Evolutionary conservation across 306 rosid species (phyloP), one percentile per base, ranked within the genome.

Genomic region (Albizia julibrissin): DNA sequence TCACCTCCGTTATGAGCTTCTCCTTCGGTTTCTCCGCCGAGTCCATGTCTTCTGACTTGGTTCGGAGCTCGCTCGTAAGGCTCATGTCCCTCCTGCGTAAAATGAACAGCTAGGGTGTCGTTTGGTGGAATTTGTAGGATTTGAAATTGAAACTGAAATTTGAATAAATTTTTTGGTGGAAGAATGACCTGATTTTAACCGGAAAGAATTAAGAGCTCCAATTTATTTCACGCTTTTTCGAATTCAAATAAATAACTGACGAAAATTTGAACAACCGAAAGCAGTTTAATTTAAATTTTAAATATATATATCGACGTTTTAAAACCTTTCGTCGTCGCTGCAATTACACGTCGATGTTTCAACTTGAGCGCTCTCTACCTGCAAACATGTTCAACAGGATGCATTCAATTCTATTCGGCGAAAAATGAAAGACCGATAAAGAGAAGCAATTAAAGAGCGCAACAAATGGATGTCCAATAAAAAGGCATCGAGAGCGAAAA

Each of bases 331-430:
- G 80, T 85, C 76, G 65, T 3, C 65, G 76, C 83, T 50, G 74
- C 85, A 89, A 84, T 91, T 85, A 82, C 86, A 80, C 88, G 89
- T 84, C 67, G 90, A 86, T 76, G 93, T 86, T 91, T 87, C 98
- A 79, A 85, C 90, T 84, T 89, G 93, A 50, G 87, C 90, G 64
- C 90, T 86, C 84, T 91, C 94, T 58, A 87, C 91, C 96, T 93
- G 91, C 39, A 70, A 81, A 74, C 69, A 82, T 40, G 84, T 42
- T 79, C 68, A 74, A 86, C 29, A 77, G 67, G 77, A 69, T 76
- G 70, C 82, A 77, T 71, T 82, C 82, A 84, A 74, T 49, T 49
- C 8, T 37, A 5, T 74, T 76, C 0, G 44, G 56, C 14, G 70
- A 26, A 76, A 56, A 71, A 54, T 24, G 75, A 81, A 59, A 34